phyloP scores from a whole-genome alignment of 1,284 basidiomycete species.

The Phlebopus sp. region DNA sequence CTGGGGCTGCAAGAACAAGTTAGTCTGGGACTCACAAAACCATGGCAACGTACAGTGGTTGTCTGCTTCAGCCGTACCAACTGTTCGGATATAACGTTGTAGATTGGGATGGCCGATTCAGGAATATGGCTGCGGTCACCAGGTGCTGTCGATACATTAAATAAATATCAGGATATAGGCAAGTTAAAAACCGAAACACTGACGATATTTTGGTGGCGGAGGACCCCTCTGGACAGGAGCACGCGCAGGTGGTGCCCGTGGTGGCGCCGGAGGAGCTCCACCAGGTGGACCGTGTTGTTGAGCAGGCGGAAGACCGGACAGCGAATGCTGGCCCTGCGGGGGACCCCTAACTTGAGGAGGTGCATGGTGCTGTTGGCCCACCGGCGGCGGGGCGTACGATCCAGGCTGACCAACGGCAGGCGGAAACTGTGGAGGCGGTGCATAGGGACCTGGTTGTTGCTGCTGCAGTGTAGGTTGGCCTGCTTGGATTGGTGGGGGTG shows the following conservation, averaged over 20 bases:
- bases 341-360: conserved; percentile 21
- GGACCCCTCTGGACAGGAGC: conserved; percentile 37
- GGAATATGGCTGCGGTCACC: conserved; percentile 93
- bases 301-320: conserved; percentile 20
- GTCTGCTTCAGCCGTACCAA: conserved; percentile 66
- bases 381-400: conserved; percentile 8
- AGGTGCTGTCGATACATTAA: conserved; percentile 51
- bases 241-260: conserved; percentile 37
- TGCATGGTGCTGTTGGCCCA: conserved; percentile 13
- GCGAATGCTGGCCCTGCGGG: conserved; percentile 22
- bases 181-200: conserved; percentile 35
- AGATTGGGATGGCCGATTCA: conserved; percentile 64
- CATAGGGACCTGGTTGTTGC: conserved; percentile 38
- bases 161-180: neutral
- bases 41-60: conserved; percentile 56
- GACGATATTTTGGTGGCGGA: conserved; percentile 81
- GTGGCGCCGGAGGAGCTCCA: conserved; percentile 39
- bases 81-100: conserved; percentile 61
- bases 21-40: neutral
- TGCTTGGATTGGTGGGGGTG: conserved; percentile 25
- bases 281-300: conserved; percentile 36
- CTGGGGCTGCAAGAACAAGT: conserved; percentile 49
- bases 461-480: conserved; percentile 26
- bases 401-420: conserved; percentile 8
- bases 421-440: conserved; percentile 26